These are phyloP conservation scores for Hypoxylon sp. DNA, from an alignment of 2,329 filamentous ascomycete genomes.

Conservation along the genomic window DNA sequence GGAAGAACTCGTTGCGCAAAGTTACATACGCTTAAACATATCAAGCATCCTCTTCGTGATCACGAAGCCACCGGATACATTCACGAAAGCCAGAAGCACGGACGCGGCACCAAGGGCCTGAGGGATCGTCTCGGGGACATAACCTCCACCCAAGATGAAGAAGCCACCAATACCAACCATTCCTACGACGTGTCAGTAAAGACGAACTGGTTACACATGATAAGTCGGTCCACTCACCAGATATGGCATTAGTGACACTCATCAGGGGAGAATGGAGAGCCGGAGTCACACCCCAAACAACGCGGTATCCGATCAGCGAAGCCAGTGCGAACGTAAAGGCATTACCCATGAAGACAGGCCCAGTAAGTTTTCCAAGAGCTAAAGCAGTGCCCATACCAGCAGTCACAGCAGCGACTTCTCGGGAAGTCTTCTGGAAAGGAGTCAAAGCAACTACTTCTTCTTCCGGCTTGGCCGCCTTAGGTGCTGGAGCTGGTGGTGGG, in stretches of 20 bases:
- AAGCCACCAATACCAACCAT: conserved; percentile 92
- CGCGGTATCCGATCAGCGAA: conserved; percentile 87
- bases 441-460: conserved; percentile 77
- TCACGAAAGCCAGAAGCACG: conserved; percentile 88
- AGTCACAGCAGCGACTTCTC: conserved; percentile 81
- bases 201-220: background rate
- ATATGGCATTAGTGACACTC: conserved; percentile 95
- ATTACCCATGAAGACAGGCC: conserved; percentile 89
- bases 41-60: conserved; percentile 95
- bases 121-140: conserved; percentile 82
- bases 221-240: conserved; percentile 62
- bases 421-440: conserved; percentile 84
- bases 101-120: conserved; percentile 84
- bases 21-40: conserved; percentile 80
- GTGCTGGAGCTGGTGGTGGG: conserved; percentile 66
- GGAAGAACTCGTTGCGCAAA: background rate
- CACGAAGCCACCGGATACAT: conserved; percentile 89
- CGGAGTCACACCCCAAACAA: conserved; percentile 88
- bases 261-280: conserved; percentile 90
- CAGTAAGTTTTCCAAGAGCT: conserved; percentile 83
- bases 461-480: conserved; percentile 62
- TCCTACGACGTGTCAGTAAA: conserved; percentile 57
- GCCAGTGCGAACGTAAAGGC: conserved; percentile 88
- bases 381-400: conserved; percentile 83
- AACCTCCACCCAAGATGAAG: conserved; percentile 89